A percentile compares a stretch with the other conserved stretches of the same genome.
phyloP scores from a whole-genome alignment of 352 stramenopile genomes.

The Phytophthora colocasiae region DNA sequence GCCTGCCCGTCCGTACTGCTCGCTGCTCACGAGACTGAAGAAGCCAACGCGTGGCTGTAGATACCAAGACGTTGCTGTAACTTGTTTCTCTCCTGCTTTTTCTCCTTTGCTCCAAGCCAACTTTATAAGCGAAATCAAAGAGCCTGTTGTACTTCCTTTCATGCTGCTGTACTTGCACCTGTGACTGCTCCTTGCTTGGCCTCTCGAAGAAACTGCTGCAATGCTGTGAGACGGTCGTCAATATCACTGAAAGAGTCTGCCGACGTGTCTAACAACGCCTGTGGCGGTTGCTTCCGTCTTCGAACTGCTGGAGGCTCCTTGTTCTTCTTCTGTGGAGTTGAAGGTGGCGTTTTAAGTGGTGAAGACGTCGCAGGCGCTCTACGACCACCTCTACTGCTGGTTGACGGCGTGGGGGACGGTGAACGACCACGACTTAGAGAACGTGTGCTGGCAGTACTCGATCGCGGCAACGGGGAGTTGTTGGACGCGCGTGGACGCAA shows the following conservation, averaged over 20 bases:
- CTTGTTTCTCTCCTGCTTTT: conserved; percentile 18
- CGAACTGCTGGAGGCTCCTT: conserved; percentile 10
- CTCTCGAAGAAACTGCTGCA: conserved; percentile 86
- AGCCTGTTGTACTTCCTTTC: conserved; percentile 37
- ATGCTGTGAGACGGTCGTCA: conserved; percentile 79
- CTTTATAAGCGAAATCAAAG: conserved; percentile 33
- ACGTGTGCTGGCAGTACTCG: conserved; percentile 14
- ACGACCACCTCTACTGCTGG: conserved; percentile 3
- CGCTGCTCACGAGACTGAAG: conserved; percentile 26
- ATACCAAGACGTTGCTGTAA: conserved; percentile 18
- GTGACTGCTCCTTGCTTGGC: conserved; percentile 61
- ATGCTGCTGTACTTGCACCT: conserved; percentile 31
- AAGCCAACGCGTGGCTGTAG: conserved; percentile 36
- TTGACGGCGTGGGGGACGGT: conserved; percentile 34
- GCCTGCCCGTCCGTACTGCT: conserved; percentile 24
- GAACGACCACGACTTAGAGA: conserved; percentile 37
- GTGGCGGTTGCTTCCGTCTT: conserved; percentile 32
- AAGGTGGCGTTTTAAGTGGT: conserved; percentile 14
- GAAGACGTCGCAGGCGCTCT: conserved; percentile 2
- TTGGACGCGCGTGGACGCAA: conserved; percentile 23
- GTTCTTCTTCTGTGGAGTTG: conserved; percentile 9
- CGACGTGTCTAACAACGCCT: conserved; percentile 65
- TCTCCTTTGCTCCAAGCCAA: conserved; percentile 14
- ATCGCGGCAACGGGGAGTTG: conserved; percentile 35
- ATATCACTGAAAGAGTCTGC: conserved; percentile 87